Evolutionary conservation across 176 grass and related monocot species (phyloP).

Genomic region (Carex pumila): DNA sequence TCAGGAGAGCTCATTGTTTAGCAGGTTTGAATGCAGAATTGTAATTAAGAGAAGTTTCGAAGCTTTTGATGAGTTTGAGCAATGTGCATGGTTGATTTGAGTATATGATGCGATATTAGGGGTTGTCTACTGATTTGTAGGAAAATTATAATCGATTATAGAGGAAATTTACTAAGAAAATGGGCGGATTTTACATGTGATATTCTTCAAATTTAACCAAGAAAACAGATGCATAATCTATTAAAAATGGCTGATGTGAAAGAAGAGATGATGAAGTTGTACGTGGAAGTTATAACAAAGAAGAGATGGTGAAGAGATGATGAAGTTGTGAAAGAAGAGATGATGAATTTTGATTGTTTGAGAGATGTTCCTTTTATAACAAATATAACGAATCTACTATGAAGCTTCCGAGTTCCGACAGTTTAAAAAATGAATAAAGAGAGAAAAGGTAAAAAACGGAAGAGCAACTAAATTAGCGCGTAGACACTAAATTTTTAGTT

Average conservation of each 20-base stretch:
- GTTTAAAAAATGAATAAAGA: not conserved
- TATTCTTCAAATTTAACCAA: too few relatives aligned
- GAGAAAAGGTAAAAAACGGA: too few relatives aligned
- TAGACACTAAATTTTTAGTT: too few relatives aligned
- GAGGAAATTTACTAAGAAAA: too few relatives aligned
- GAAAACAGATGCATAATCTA: conserved; percentile 6
- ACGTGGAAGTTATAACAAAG: not conserved
- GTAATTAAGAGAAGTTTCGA: not conserved
- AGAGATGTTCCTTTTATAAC: too few relatives aligned
- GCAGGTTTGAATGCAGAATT: not conserved
- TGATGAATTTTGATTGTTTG: too few relatives aligned
- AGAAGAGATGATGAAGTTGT: not conserved
- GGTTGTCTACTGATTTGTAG: too few relatives aligned
- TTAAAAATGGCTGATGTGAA: not conserved
- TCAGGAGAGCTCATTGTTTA: not conserved
- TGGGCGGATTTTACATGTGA: too few relatives aligned
- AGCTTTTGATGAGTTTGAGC: not conserved
- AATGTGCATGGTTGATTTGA: not conserved
- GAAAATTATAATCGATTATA: too few relatives aligned
- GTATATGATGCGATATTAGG: not conserved
- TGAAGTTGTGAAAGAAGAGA: too few relatives aligned
- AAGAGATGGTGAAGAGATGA: too few relatives aligned
- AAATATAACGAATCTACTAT: too few relatives aligned
- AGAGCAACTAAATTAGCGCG: not conserved
- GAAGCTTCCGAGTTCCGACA: not conserved